Conservation (phyloP, 2,329 filamentous ascomycete genomes). For the Neonectria sp. region DNA sequence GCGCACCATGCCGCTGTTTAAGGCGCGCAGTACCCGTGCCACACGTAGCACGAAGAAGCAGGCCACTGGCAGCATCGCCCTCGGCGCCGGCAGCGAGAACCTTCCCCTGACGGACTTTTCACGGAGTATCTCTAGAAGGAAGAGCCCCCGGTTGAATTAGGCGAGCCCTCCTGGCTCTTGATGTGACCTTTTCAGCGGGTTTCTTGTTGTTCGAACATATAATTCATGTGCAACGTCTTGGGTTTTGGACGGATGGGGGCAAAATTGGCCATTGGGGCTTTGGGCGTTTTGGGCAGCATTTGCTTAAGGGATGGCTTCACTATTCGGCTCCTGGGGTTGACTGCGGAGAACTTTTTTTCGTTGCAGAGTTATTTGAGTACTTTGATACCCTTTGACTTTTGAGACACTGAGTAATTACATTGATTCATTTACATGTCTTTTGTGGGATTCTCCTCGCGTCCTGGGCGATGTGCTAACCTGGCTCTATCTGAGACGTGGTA, state of each 20-base stretch:
- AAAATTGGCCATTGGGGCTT: constrained; percentile 25
- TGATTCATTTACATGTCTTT: constrained; percentile 1
- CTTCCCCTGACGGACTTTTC: constrained; percentile 61
- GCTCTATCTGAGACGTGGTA: neutral
- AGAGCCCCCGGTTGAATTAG: constrained; percentile 67
- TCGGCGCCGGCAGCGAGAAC: constrained; percentile 67
- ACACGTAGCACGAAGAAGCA: constrained; percentile 55
- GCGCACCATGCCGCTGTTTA: constrained; percentile 63
- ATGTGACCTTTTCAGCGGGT: neutral
- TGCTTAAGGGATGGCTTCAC: constrained; percentile 24
- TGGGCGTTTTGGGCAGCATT: constrained; percentile 32
- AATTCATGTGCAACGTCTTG: constrained; percentile 10
- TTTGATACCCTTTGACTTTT: constrained; percentile 53
- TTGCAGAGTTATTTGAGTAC: constrained; percentile 51
- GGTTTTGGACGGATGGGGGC: constrained; percentile 10
- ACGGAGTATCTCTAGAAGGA: constrained; percentile 65
- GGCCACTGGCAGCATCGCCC: constrained; percentile 38
- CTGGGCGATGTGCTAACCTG: too few relatives aligned
- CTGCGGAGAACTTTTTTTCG: constrained; percentile 29
- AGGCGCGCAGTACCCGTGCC: constrained; percentile 58
- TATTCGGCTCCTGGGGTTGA: constrained; percentile 31
- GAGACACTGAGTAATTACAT: constrained; percentile 35
- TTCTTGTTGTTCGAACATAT: constrained; percentile 4
- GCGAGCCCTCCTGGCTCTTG: neutral
- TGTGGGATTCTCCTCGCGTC: neutral